These are phyloP conservation scores for Bidens hawaiensis DNA, from an alignment of 140 eudicot species.

Conservation along the genomic window DNA sequence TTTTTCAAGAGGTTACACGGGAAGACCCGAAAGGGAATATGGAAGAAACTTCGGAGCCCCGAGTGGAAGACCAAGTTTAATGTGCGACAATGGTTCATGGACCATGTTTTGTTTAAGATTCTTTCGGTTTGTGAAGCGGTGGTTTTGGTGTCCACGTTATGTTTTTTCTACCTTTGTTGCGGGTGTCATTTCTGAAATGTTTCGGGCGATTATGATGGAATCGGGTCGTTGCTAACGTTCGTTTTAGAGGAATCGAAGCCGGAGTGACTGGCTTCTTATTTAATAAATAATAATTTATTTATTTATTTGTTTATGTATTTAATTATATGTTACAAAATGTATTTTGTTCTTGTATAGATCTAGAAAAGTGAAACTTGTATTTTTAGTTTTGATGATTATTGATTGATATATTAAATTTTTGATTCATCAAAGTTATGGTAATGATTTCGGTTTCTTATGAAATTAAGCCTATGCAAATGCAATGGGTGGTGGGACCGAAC, in stretches of 20 bases:
- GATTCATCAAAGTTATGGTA: too few relatives aligned
- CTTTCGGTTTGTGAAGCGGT: constrained; percentile 43
- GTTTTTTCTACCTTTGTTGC: constrained; percentile 50
- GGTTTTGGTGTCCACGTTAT: constrained; percentile 41
- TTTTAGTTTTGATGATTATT: too few relatives aligned
- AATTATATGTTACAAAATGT: too few relatives aligned
- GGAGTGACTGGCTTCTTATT: background rate
- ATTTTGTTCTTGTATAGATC: too few relatives aligned
- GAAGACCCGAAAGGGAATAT: constrained; percentile 18
- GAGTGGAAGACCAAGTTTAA: constrained; percentile 29
- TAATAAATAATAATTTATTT: too few relatives aligned
- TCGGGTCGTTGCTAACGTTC: background rate
- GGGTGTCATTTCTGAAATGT: constrained; percentile 34
- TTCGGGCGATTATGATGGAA: background rate
- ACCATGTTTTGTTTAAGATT: constrained; percentile 41
- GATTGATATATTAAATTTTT: too few relatives aligned
- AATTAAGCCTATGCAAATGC: too few relatives aligned
- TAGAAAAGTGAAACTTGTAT: too few relatives aligned
- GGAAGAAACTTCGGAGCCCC: constrained; percentile 17
- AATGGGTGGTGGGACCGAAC: too few relatives aligned
- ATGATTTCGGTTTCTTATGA: too few relatives aligned
- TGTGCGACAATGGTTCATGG: constrained; percentile 39
- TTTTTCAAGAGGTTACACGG: constrained; percentile 27
- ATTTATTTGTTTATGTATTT: too few relatives aligned
- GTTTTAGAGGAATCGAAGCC: background rate